These are phyloP conservation scores for Aureobasidium namibiae DNA, from an alignment of 2,329 filamentous ascomycete genomes.

Conservation along the genomic window DNA sequence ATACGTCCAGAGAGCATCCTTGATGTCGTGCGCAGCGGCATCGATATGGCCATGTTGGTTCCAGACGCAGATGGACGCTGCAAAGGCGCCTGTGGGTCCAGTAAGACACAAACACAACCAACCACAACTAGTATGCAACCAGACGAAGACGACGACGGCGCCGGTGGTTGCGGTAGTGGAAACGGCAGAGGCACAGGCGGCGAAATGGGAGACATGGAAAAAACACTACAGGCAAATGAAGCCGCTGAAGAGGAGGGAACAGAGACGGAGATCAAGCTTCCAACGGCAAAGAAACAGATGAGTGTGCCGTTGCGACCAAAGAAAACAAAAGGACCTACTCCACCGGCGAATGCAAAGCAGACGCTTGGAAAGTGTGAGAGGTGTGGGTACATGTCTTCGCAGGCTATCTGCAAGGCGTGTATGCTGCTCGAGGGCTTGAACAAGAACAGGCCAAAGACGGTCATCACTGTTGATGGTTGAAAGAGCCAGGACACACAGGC, in stretches of 20 bases:
- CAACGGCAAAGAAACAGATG: background rate
- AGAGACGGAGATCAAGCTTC: conserved; percentile 56
- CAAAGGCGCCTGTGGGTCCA: conserved; percentile 38
- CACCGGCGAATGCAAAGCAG: conserved; percentile 44
- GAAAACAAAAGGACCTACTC: conserved; percentile 23
- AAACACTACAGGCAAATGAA: conserved; percentile 58
- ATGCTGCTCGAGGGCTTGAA: conserved; percentile 83
- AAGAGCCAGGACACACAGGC: background rate
- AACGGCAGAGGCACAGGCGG: conserved; percentile 59
- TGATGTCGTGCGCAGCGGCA: conserved; percentile 88
- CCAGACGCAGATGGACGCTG: conserved; percentile 46
- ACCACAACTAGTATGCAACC: conserved; percentile 26
- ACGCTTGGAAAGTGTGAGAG: conserved; percentile 74
- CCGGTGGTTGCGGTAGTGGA: conserved; percentile 66
- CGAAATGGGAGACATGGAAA: conserved; percentile 79
- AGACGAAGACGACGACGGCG: conserved; percentile 46
- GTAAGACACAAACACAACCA: conserved; percentile 16
- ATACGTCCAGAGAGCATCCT: conserved; percentile 89
- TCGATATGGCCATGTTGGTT: conserved; percentile 90
- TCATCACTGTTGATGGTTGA: conserved; percentile 26
- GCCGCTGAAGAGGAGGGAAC: conserved; percentile 42
- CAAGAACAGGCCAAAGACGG: conserved; percentile 49
- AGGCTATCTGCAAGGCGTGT: conserved; percentile 89
- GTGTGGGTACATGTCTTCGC: conserved; percentile 94
- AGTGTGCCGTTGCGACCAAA: conserved; percentile 24